Percentiles rank a stretch among this genome's conserved stretches.
Conservation (phyloP, 768 basidiomycete species). For the Boletus sp. region DNA sequence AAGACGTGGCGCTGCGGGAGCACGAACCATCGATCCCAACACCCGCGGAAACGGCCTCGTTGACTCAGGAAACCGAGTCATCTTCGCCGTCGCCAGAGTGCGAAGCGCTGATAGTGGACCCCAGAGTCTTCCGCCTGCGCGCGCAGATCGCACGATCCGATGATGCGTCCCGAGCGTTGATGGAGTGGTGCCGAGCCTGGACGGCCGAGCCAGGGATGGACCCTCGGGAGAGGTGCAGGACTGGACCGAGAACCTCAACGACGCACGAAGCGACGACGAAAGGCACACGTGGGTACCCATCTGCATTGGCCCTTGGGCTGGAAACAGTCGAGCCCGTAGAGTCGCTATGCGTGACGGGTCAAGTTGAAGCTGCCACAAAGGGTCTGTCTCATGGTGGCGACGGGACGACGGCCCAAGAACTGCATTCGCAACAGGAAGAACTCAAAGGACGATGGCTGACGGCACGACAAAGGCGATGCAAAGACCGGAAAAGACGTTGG, state of each 20-base stretch:
- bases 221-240: background rate
- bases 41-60: background rate
- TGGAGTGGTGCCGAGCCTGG: slow-evolving; percentile 11
- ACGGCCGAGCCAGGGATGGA: background rate
- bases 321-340: background rate
- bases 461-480: slow-evolving; percentile 1
- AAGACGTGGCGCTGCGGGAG: background rate
- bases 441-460: slow-evolving; percentile 7
- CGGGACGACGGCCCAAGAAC: background rate
- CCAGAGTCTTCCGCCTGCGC: slow-evolving; percentile 7
- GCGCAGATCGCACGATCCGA: slow-evolving; percentile 7
- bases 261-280: background rate
- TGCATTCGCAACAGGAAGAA: slow-evolving; percentile 7
- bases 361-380: background rate
- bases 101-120: slow-evolving; percentile 5
- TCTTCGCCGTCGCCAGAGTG: background rate
- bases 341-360: background rate
- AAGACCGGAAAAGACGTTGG: background rate
- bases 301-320: background rate
- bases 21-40: background rate
- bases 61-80: background rate
- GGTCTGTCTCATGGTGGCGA: background rate
- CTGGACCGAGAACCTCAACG: background rate
- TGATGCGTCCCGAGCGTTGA: background rate
- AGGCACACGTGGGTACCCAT: background rate